A percentile compares a stretch with the other conserved stretches of the same genome.
Evolutionary conservation across 176 grass and related monocot species (phyloP).

Genomic region (Triticum aestivum): IWGSC_CS_RefSeq_v2.1 NC_057808.1:484916349-484916848

Average conservation of each 20-base stretch:
- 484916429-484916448: too few relatives aligned
- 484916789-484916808: slow-evolving; percentile 84
- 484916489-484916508: background rate
- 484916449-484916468: too few relatives aligned
- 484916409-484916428: background rate
- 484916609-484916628: background rate
- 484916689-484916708: slow-evolving; percentile 61
- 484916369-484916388: background rate
- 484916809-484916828: slow-evolving; percentile 67
- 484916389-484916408: background rate
- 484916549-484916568: background rate
- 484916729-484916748: slow-evolving; percentile 57
- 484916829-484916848: slow-evolving; percentile 16
- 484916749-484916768: slow-evolving; percentile 48
- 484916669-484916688: background rate
- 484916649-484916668: background rate
- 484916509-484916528: background rate
- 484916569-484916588: background rate
- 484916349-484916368: background rate
- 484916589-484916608: background rate
- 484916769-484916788: slow-evolving; percentile 64
- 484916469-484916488: too few relatives aligned
- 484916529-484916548: background rate
- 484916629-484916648: background rate
- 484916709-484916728: slow-evolving; percentile 80